Conservation (phyloP, 805 yeast genomes). For the Myxozyma kluyveri region DNA sequence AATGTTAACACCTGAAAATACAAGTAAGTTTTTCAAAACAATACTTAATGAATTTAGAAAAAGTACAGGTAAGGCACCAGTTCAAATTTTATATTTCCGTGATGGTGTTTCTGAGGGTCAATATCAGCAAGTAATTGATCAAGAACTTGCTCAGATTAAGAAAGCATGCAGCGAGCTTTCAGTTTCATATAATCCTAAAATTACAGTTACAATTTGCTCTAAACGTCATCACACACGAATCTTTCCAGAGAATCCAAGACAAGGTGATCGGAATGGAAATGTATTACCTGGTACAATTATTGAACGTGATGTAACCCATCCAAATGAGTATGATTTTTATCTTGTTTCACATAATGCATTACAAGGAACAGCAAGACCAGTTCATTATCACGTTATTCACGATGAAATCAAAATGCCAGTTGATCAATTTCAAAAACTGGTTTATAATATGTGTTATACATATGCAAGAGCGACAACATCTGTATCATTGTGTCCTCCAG, state of each 20-base stretch:
- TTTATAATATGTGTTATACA: conserved; percentile 37
- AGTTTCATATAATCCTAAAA: conserved; percentile 31
- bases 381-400: conserved; percentile 38
- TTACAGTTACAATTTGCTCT: conserved; percentile 35
- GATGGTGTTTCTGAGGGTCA: conserved; percentile 41
- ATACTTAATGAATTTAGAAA: conserved; percentile 15
- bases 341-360: conserved; percentile 39
- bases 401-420: conserved; percentile 37
- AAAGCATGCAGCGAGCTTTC: conserved; percentile 12
- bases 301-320: conserved; percentile 38
- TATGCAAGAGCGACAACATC: conserved; percentile 39
- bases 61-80: conserved; percentile 33
- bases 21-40: conserved; percentile 5
- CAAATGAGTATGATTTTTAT: conserved; percentile 37
- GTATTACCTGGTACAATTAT: conserved; percentile 37
- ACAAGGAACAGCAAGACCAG: conserved; percentile 41
- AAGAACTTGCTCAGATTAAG: conserved; percentile 36
- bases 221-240: conserved; percentile 37
- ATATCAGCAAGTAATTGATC: conserved; percentile 35
- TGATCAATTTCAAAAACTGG: conserved; percentile 25
- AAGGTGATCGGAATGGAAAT: conserved; percentile 33
- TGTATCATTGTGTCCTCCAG: conserved; percentile 40
- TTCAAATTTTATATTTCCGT: conserved; percentile 36
- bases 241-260: conserved; percentile 33
- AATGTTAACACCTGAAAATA: conserved; percentile 7